These are phyloP conservation scores for Kluyveromyces marxianus DNA, from an alignment of 1,139 yeast species.

Conservation along the genomic window DNA sequence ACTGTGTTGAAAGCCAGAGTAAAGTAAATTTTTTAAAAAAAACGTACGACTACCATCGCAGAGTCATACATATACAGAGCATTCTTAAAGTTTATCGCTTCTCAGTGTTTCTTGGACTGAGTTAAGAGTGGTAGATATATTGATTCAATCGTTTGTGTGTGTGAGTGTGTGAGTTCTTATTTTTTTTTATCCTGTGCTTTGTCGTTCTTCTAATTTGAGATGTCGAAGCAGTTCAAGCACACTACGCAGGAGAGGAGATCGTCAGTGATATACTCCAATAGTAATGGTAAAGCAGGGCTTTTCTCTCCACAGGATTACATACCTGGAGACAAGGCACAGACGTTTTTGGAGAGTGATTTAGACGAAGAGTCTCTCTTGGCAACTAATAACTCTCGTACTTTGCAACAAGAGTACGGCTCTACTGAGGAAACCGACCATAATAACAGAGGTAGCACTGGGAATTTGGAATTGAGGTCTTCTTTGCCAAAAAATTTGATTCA, in stretches of 20 bases:
- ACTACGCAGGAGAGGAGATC: conserved; percentile 26
- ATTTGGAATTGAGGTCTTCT: conserved; percentile 5
- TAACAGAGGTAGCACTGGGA: neutral
- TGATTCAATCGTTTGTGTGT: too few species aligned
- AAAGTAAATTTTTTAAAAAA: too few species aligned
- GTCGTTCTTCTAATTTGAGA: neutral
- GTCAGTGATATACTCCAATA: conserved; percentile 28
- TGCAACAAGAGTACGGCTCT: conserved; percentile 13
- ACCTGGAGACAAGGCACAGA: conserved; percentile 10
- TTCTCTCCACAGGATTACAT: conserved; percentile 28
- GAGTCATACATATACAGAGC: too few species aligned
- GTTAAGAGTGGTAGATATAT: too few species aligned
- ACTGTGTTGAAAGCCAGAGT: too few species aligned
- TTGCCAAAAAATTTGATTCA: conserved; percentile 19
- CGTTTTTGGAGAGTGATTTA: conserved; percentile 11
- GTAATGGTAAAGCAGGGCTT: conserved; percentile 29
- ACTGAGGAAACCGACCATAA: neutral
- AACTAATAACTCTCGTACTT: conserved; percentile 18
- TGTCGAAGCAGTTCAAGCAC: conserved; percentile 25
- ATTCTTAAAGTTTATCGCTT: too few species aligned
- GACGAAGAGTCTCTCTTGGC: conserved; percentile 15
- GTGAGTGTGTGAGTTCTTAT: too few species aligned
- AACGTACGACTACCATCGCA: too few species aligned
- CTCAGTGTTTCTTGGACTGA: too few species aligned
- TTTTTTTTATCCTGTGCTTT: too few species aligned